phyloP scores from a whole-genome alignment of 1,284 basidiomycete species.

The Blastosporella zonata region DNA sequence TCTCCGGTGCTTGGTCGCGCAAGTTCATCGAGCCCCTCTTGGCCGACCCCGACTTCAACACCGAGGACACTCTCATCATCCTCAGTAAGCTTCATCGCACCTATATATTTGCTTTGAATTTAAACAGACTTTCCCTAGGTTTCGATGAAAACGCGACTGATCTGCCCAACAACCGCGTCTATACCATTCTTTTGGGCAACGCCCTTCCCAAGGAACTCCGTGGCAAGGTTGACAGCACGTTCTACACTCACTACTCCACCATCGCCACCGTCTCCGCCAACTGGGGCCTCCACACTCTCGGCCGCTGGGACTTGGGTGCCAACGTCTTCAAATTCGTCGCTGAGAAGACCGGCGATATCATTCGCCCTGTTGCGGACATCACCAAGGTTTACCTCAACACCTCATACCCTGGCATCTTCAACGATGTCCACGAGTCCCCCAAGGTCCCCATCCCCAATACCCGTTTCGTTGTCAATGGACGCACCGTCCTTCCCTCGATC shows the following conservation, averaged over 20 bases:
- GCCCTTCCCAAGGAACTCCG: conserved; percentile 42
- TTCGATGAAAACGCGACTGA: conserved; percentile 53
- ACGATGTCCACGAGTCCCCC: not conserved
- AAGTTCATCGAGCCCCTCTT: conserved; percentile 58
- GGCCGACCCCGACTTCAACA: conserved; percentile 23
- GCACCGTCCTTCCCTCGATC: conserved; percentile 23
- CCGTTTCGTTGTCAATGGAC: conserved; percentile 22
- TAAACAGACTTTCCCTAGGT: conserved; percentile 47
- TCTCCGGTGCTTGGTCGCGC: conserved; percentile 45
- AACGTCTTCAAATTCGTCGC: conserved; percentile 27
- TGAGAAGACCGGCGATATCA: conserved; percentile 8
- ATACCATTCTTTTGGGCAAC: conserved; percentile 49
- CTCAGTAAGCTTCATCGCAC: conserved; percentile 17
- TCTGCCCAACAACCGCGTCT: conserved; percentile 45
- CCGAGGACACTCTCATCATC: conserved; percentile 25
- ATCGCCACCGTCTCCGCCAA: conserved; percentile 63
- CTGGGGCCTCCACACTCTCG: conserved; percentile 59
- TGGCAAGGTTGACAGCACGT: conserved; percentile 49
- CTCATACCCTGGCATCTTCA: conserved; percentile 25
- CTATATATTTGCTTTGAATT: not conserved
- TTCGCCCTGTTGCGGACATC: not conserved
- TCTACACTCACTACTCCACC: conserved; percentile 66
- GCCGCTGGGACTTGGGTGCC: conserved; percentile 35
- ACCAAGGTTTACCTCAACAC: conserved; percentile 18
- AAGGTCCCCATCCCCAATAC: conserved; percentile 18